These are phyloP conservation scores for Podaxis sp. DNA, from an alignment of 768 basidiomycete species.

Conservation along the genomic window DNA sequence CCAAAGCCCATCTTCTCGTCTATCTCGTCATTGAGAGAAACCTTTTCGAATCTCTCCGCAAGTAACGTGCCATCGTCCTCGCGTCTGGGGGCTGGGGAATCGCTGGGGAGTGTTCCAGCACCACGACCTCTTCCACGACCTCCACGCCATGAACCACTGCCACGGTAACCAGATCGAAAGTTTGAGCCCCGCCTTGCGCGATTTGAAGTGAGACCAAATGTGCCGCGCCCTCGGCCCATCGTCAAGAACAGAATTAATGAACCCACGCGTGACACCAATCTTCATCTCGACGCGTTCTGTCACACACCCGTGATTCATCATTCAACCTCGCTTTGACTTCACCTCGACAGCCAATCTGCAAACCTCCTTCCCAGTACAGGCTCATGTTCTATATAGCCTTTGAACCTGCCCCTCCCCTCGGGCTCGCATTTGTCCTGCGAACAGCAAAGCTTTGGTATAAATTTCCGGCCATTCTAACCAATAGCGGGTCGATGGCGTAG, in stretches of 20 bases:
- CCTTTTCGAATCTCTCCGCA: conserved; percentile 83
- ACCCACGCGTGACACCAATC: background rate
- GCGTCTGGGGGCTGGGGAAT: conserved; percentile 53
- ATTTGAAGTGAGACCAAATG: conserved; percentile 55
- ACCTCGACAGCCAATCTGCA: too few relatives aligned
- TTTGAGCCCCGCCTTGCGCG: conserved; percentile 42
- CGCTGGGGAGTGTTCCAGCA: conserved; percentile 33
- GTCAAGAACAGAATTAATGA: background rate
- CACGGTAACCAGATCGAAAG: conserved; percentile 42
- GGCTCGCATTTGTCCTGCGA: too few relatives aligned
- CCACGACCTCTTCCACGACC: conserved; percentile 57
- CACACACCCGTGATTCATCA: background rate
- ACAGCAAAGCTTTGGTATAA: too few relatives aligned
- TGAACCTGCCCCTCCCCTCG: too few relatives aligned
- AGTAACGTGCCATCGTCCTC: conserved; percentile 90
- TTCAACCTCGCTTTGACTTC: background rate
- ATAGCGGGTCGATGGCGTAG: conserved; percentile 60
- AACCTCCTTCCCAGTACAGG: too few relatives aligned
- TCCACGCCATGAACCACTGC: conserved; percentile 49
- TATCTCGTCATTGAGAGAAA: conserved; percentile 74
- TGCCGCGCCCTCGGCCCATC: conserved; percentile 55
- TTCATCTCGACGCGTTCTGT: background rate
- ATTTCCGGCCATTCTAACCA: too few relatives aligned
- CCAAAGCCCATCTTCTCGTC: conserved; percentile 93
- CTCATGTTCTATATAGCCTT: too few relatives aligned